These are phyloP conservation scores for Phytopythium boreale DNA, from an alignment of 352 stramenopile species.

Conservation along the genomic window DNA sequence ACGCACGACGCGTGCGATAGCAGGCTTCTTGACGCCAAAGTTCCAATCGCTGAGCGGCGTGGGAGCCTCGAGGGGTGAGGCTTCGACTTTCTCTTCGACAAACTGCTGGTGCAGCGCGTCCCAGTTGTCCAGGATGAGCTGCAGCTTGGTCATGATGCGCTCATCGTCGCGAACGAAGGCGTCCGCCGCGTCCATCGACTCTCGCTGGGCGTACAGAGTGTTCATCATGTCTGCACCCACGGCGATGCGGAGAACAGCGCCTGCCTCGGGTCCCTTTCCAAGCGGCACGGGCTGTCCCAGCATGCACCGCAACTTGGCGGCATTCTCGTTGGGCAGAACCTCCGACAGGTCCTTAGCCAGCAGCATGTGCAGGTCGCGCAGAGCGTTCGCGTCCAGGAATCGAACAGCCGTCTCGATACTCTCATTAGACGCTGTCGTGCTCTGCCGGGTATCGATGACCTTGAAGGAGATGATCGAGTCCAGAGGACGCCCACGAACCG, in stretches of 20 bases:
- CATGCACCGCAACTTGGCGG: constrained; percentile 60
- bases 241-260: constrained; percentile 77
- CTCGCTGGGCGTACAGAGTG: constrained; percentile 41
- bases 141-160: constrained; percentile 61
- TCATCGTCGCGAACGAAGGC: constrained; percentile 53
- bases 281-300: constrained; percentile 83
- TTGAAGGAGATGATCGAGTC: constrained; percentile 85
- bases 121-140: constrained; percentile 69
- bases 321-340: constrained; percentile 36
- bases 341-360: constrained; percentile 69
- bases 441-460: constrained; percentile 39
- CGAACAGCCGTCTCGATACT: too few relatives aligned
- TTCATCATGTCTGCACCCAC: constrained; percentile 89
- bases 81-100: constrained; percentile 46
- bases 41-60: constrained; percentile 69
- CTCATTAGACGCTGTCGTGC: not conserved
- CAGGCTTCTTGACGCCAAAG: constrained; percentile 66
- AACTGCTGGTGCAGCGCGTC: constrained; percentile 56
- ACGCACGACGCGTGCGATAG: constrained; percentile 59
- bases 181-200: constrained; percentile 27
- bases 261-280: constrained; percentile 36
- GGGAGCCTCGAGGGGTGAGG: constrained; percentile 32
- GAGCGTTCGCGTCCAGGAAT: constrained; percentile 40
- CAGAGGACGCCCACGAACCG: constrained; percentile 30
- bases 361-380: constrained; percentile 68